Evolutionary conservation across 805 yeast species (phyloP).

Genomic region (Wickerhamomyces strasburgensis): DNA sequence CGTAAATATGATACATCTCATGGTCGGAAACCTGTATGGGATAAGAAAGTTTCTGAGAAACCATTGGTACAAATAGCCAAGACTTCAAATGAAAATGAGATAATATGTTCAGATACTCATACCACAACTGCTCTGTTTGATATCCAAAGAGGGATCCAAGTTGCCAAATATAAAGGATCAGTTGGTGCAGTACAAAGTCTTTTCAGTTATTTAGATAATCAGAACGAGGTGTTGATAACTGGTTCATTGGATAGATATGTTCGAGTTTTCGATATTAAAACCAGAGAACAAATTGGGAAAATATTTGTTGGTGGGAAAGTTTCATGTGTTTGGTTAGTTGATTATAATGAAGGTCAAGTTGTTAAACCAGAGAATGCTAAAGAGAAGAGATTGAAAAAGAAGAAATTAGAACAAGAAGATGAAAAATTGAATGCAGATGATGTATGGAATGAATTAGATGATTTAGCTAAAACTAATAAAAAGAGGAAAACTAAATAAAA

Average conservation of each 20-base stretch:
- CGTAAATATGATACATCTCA: slow-evolving; percentile 66
- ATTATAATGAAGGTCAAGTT: slow-evolving; percentile 33
- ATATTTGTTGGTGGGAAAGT: slow-evolving; percentile 75
- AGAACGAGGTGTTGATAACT: slow-evolving; percentile 48
- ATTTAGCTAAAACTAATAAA: slow-evolving; percentile 12
- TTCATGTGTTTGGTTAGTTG: slow-evolving; percentile 45
- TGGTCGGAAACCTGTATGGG: slow-evolving; percentile 64
- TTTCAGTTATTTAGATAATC: slow-evolving; percentile 20
- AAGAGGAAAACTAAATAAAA: slow-evolving; percentile 14
- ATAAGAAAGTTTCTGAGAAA: slow-evolving; percentile 48
- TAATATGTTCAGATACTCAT: slow-evolving; percentile 71
- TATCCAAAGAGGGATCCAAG: slow-evolving; percentile 42
- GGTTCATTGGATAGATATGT: slow-evolving; percentile 89
- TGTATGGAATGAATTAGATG: slow-evolving; percentile 33
- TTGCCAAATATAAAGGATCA: slow-evolving; percentile 74
- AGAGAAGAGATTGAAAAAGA: slow-evolving; percentile 26
- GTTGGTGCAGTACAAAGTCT: slow-evolving; percentile 57
- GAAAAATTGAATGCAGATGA: slow-evolving; percentile 31
- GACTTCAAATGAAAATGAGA: slow-evolving; percentile 30
- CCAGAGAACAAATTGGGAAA: slow-evolving; percentile 58
- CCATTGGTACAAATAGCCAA: slow-evolving; percentile 39
- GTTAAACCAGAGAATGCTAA: slow-evolving; percentile 26
- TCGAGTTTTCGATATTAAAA: slow-evolving; percentile 62
- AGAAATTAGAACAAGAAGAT: slow-evolving; percentile 28
- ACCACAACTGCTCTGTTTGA: slow-evolving; percentile 56